Percentiles rank a stretch among this genome's conserved stretches.
Evolutionary conservation across 768 basidiomycete genomes (phyloP).

Genomic region (Boletus rubropictus): DNA sequence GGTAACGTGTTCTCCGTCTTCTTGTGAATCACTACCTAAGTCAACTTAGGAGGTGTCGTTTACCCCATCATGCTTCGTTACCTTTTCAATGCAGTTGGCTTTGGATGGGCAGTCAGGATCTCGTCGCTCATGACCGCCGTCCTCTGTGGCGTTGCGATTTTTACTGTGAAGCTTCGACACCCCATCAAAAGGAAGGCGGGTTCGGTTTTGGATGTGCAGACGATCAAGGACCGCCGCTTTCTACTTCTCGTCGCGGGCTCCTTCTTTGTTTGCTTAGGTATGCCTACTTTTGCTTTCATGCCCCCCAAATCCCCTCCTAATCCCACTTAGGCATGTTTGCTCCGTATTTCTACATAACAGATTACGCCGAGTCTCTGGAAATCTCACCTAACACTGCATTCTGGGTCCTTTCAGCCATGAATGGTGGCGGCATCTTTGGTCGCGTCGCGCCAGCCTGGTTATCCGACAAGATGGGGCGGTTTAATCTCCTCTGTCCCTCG

Average conservation of each 20-base stretch:
- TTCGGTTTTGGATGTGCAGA: conserved; percentile 21
- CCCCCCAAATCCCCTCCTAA: conserved; percentile 1
- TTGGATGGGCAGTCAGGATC: conserved; percentile 58
- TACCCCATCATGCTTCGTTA: conserved; percentile 59
- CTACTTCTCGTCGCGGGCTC: conserved; percentile 49
- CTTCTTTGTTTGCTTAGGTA: conserved; percentile 57
- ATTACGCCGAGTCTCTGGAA: conserved; percentile 43
- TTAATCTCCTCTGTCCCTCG: conserved; percentile 60
- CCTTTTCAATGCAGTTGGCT: conserved; percentile 51
- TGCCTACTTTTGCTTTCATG: conserved; percentile 15
- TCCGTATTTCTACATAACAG: conserved; percentile 65
- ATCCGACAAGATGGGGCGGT: conserved; percentile 60
- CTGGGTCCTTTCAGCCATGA: conserved; percentile 60
- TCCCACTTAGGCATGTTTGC: conserved; percentile 54
- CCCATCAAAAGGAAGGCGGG: conserved; percentile 14
- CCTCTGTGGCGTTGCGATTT: conserved; percentile 42
- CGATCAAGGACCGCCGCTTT: conserved; percentile 47
- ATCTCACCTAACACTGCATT: conserved; percentile 40
- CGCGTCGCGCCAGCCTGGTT: conserved; percentile 59
- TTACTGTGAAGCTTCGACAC: conserved; percentile 39
- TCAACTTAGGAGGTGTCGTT: conserved; percentile 53
- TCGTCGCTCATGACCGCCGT: conserved; percentile 46
- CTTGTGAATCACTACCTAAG: conserved; percentile 18
- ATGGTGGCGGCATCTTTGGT: conserved; percentile 61
- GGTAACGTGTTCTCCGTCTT: conserved; percentile 34